phyloP scores from a whole-genome alignment of 2,329 filamentous ascomycete genomes.

The Knufia petricola region DNA sequence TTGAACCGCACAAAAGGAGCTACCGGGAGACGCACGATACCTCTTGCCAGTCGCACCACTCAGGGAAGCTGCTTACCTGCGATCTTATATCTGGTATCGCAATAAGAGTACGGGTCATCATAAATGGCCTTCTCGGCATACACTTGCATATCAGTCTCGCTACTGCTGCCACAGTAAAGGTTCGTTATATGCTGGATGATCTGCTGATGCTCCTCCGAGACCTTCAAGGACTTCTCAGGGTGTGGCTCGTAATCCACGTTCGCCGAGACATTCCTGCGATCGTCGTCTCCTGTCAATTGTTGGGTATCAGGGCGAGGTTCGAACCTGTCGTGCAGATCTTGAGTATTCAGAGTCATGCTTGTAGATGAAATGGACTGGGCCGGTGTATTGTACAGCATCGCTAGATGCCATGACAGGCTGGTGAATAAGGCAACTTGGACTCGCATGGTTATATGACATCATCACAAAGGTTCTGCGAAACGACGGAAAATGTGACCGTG shows the following conservation, averaged over 20 bases:
- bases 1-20: too few relatives aligned
- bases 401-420: too few relatives aligned
- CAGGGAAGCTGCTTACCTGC: constrained; percentile 36
- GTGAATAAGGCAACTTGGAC: too few relatives aligned
- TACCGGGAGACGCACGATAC: too few relatives aligned
- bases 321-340: constrained; percentile 19
- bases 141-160: constrained; percentile 41
- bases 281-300: constrained; percentile 23
- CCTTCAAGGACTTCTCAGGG: constrained; percentile 28
- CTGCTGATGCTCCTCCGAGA: constrained; percentile 29
- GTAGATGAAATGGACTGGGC: too few relatives aligned
- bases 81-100: constrained; percentile 43
- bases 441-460: too few relatives aligned
- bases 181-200: constrained; percentile 37
- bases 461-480: too few relatives aligned
- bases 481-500: too few relatives aligned
- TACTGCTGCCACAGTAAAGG: constrained; percentile 40
- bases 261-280: neutral
- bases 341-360: constrained; percentile 6
- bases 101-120: constrained; percentile 42
- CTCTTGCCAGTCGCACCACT: too few relatives aligned
- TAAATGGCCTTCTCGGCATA: constrained; percentile 39
- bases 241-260: constrained; percentile 35
- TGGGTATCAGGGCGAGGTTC: constrained; percentile 22
- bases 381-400: too few relatives aligned